Base-by-base conservation (phyloP, 2,329 filamentous ascomycete species). In the Phoma herbarum region DNA sequence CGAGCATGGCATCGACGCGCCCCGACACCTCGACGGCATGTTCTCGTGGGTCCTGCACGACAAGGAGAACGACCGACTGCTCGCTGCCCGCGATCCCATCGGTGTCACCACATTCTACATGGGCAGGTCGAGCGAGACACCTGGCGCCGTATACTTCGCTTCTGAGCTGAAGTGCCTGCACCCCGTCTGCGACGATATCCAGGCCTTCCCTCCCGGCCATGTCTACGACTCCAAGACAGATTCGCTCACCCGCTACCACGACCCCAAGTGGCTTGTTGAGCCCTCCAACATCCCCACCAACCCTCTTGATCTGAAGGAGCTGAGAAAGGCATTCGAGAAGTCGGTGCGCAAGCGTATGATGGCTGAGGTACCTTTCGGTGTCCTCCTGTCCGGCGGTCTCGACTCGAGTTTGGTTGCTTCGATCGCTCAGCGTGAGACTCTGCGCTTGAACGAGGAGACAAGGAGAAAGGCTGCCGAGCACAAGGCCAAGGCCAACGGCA, bases 31-130 rank as follows among this genome's bases (percentile, higher is more conserved):
- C 68, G 95, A 99, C 78, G 95, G 95, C 83, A 99, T 99, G 95
- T 99, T 99, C 86, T 97, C 94, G 16, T 99, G 96, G 82, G 93
- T 99, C 56, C 86, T 99, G 52, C 97, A 97, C 81, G 95, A 99
- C 83, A 97, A 96, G 86, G 89, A 87, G 68, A 88, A 93, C 79
- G 91, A 99, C 83, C 90, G 95, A 68, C 91, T 93, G 63, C 88
- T 99, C 74, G 95, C 95, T 58, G 95, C 95, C 55, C 89, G 95
- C 76, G 95, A 99, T 78, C 95, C 95, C 33, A 97, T 99, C 72
- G 95, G 95, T 71, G 89, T 99, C 78, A 98, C 93, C 67, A 97
- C 92, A 64, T 93, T 99, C 78, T 99, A 99, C 83, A 91, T 97
- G 79, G 95, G 95, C 72, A 92, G 92, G 83, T 80, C 90, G 43